phyloP scores from a whole-genome alignment of 2,329 filamentous ascomycete species.

The Colletotrichum salicis region DNA sequence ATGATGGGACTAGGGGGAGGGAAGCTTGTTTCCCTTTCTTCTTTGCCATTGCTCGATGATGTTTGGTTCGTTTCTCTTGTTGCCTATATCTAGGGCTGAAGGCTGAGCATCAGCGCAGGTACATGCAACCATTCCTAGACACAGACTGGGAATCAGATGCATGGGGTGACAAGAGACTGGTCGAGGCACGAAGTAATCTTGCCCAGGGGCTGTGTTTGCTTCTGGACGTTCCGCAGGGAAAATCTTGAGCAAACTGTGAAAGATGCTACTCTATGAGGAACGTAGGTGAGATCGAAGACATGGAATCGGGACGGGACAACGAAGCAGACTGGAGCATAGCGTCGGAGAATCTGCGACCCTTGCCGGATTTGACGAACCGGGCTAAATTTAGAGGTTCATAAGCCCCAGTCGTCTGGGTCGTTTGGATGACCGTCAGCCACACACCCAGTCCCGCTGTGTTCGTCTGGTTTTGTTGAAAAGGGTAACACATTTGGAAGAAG shows the following conservation, averaged over 20 bases:
- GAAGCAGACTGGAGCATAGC: not conserved
- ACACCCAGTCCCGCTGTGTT: not conserved
- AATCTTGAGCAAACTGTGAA: not conserved
- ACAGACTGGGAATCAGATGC: not conserved
- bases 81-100: slow-evolving; percentile 22
- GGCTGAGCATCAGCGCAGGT: slow-evolving; percentile 12
- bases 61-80: not conserved
- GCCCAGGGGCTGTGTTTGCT: not conserved
- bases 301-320: not conserved
- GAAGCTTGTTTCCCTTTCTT: slow-evolving; percentile 21
- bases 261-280: not conserved
- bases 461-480: not conserved
- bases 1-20: not conserved
- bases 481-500: not conserved
- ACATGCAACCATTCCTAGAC: not conserved
- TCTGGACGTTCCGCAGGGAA: not conserved
- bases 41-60: not conserved
- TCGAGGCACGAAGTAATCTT: slow-evolving; percentile 1
- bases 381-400: slow-evolving; percentile 19
- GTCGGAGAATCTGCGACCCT: slow-evolving; percentile 18
- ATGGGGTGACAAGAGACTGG: not conserved
- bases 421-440: not conserved
- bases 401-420: slow-evolving; percentile 5
- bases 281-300: not conserved
- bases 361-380: not conserved